These are phyloP conservation scores for Shiraia sp. DNA, from an alignment of 2,329 filamentous ascomycete genomes.

Conservation along the genomic window DNA sequence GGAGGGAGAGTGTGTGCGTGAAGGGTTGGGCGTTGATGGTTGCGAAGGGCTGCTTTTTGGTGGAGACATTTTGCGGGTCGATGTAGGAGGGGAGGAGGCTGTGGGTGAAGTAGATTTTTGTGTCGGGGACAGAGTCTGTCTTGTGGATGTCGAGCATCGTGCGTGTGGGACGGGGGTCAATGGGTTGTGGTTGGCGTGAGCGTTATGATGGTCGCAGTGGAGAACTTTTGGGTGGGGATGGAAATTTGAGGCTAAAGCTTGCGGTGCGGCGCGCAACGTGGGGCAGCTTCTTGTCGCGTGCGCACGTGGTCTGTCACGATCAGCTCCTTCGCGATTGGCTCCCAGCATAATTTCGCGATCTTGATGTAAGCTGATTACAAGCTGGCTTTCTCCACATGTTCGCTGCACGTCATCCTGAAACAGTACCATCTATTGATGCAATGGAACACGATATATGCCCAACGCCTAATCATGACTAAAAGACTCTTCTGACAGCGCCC, in stretches of 20 bases:
- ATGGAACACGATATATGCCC: background rate
- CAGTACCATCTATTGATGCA: background rate
- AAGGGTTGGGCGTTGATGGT: slow-evolving; percentile 68
- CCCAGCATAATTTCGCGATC: no score
- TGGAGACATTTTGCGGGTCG: slow-evolving; percentile 59
- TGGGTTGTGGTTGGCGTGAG: background rate
- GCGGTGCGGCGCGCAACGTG: background rate
- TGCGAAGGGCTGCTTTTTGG: slow-evolving; percentile 76
- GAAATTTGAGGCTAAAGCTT: slow-evolving; percentile 2
- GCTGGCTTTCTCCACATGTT: background rate
- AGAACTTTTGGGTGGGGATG: background rate
- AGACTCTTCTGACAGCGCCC: no score
- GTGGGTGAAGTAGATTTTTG: slow-evolving; percentile 76
- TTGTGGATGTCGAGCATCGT: slow-evolving; percentile 43
- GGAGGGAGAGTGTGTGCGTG: slow-evolving; percentile 71
- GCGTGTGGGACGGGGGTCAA: slow-evolving; percentile 2
- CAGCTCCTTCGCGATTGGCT: no score
- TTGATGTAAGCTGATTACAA: no score
- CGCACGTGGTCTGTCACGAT: no score
- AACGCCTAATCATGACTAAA: background rate
- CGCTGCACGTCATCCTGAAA: slow-evolving; percentile 5
- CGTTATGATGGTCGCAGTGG: background rate
- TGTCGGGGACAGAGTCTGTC: slow-evolving; percentile 38
- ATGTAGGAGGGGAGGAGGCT: slow-evolving; percentile 68
- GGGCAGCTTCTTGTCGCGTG: background rate